Conservation (phyloP, 2,329 filamentous ascomycete genomes). For the Ceratocystis diversiconidia region DNA sequence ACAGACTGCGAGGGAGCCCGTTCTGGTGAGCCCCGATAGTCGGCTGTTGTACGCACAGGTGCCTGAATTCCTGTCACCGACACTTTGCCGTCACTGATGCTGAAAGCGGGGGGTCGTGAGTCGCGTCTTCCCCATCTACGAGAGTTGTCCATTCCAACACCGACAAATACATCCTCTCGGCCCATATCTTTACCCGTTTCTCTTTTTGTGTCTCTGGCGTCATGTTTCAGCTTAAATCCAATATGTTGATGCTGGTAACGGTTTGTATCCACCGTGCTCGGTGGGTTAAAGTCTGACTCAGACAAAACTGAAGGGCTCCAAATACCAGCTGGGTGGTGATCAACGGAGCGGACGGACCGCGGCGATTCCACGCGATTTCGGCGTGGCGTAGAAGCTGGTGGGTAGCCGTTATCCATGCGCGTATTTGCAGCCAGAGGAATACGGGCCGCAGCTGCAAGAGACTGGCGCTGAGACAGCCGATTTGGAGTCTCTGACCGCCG, state of each 20-base stretch:
- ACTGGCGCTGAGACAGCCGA: constrained; percentile 9
- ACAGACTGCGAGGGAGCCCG: constrained; percentile 3
- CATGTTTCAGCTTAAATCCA: neutral
- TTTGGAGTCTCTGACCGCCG: constrained; percentile 15
- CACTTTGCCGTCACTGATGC: constrained; percentile 16
- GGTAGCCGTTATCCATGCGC: neutral
- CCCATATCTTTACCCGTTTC: neutral
- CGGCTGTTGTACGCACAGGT: neutral
- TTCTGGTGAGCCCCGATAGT: constrained; percentile 14
- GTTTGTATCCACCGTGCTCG: constrained; percentile 15
- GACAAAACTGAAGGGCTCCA: constrained; percentile 19
- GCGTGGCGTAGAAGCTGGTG: constrained; percentile 6
- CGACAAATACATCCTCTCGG: constrained; percentile 14
- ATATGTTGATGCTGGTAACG: constrained; percentile 6
- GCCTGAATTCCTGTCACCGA: constrained; percentile 8
- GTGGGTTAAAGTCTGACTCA: constrained; percentile 20
- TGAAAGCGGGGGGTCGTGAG: constrained; percentile 15
- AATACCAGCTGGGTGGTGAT: constrained; percentile 14
- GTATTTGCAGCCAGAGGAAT: constrained; percentile 8
- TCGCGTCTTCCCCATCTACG: constrained; percentile 12
- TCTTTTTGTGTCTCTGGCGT: neutral
- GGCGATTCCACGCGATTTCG: constrained; percentile 8
- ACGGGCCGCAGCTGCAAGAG: constrained; percentile 12
- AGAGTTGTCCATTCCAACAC: constrained; percentile 12
- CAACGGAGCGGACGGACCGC: constrained; percentile 15